Percentiles rank a stretch among this genome's conserved stretches.
These are phyloP conservation scores for Leccinum fuscescens DNA, from an alignment of 1,284 basidiomycete genomes.

Conservation along the genomic window DNA sequence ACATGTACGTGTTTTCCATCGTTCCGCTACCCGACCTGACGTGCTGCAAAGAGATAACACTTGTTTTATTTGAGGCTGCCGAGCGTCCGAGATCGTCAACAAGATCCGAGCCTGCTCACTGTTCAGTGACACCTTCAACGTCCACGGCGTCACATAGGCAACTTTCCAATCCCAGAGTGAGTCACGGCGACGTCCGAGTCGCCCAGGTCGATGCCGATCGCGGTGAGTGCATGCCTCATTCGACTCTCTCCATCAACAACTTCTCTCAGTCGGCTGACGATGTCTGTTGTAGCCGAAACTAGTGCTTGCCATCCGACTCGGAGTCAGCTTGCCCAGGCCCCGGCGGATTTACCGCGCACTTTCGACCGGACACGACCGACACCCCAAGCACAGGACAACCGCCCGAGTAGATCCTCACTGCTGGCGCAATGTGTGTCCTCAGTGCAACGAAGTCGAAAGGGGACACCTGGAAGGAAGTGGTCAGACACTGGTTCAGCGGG, in stretches of 20 bases:
- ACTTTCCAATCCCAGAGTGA: too few relatives aligned
- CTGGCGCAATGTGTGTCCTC: not conserved
- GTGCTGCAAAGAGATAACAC: slow-evolving; percentile 63
- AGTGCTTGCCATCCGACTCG: too few relatives aligned
- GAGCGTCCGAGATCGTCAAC: too few relatives aligned
- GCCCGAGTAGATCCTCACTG: not conserved
- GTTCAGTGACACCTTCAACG: not conserved
- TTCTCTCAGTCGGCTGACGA: too few relatives aligned
- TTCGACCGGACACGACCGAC: too few relatives aligned
- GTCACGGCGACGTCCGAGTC: too few relatives aligned
- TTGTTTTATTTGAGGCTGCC: slow-evolving; percentile 52
- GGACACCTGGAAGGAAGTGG: not conserved
- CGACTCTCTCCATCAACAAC: too few relatives aligned
- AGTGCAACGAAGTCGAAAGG: not conserved
- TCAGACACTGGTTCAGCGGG: not conserved
- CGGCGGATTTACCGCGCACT: too few relatives aligned
- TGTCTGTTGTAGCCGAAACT: too few relatives aligned
- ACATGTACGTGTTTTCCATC: slow-evolving; percentile 57
- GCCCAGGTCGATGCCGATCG: too few relatives aligned
- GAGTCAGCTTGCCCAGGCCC: too few relatives aligned
- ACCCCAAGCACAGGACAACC: not conserved
- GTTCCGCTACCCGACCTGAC: slow-evolving; percentile 10
- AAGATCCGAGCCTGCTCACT: not conserved
- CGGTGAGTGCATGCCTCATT: too few relatives aligned
- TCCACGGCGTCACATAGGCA: not conserved